Conservation (phyloP, 345 rosid species). For the Populus simonii region DNA sequence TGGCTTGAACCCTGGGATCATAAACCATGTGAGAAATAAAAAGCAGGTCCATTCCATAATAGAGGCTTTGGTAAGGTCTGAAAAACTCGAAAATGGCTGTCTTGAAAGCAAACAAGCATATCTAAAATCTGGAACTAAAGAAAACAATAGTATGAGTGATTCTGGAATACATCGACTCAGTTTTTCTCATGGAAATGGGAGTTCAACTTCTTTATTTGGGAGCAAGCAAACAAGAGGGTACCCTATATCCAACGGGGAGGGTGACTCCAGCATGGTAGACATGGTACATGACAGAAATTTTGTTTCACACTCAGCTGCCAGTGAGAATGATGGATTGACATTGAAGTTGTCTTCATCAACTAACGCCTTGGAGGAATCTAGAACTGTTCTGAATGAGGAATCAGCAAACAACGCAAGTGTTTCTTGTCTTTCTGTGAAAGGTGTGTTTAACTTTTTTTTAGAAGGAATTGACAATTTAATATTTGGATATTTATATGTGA, state of each 20-base stretch:
- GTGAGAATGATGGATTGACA: constrained; percentile 42
- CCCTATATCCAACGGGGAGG: constrained; percentile 23
- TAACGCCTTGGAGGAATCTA: constrained; percentile 41
- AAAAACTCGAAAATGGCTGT: constrained; percentile 32
- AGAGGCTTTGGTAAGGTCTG: constrained; percentile 68
- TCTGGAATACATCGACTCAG: constrained; percentile 26
- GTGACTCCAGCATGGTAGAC: constrained; percentile 37
- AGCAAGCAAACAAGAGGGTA: constrained; percentile 28
- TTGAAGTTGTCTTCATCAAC: constrained; percentile 54
- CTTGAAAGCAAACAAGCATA: constrained; percentile 26
- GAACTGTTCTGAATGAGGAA: constrained; percentile 45
- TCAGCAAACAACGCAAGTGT: constrained; percentile 37
- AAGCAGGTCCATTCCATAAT: constrained; percentile 90
- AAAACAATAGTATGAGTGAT: constrained; percentile 19
- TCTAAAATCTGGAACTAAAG: constrained; percentile 35
- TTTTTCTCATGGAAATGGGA: constrained; percentile 31
- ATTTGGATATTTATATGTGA: not conserved
- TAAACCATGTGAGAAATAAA: constrained; percentile 81
- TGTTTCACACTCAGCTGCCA: constrained; percentile 15
- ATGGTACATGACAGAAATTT: constrained; percentile 17
- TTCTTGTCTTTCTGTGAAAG: constrained; percentile 65
- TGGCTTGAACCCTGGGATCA: constrained; percentile 86
- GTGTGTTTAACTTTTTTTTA: constrained; percentile 30
- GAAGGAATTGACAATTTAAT: not conserved
- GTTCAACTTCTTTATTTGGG: constrained; percentile 25